phyloP scores from a whole-genome alignment of 306 rosid genomes.

The Astragalus membranaceus region DNA sequence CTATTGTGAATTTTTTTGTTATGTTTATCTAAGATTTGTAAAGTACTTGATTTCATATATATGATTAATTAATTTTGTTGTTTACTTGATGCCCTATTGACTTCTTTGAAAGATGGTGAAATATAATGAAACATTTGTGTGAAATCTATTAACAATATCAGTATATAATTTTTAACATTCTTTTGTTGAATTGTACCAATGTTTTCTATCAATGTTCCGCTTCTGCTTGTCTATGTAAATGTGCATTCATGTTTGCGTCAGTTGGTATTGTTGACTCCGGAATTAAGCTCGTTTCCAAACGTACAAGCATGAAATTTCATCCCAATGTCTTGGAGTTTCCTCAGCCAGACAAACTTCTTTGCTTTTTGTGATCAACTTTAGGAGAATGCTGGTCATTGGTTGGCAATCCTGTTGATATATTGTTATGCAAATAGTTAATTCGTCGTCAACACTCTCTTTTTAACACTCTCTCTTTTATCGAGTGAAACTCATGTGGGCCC shows the following conservation, averaged over 20 bases:
- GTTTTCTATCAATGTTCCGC: not conserved
- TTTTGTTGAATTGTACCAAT: not conserved
- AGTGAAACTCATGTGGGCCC: not conserved
- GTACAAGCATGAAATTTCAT: not conserved
- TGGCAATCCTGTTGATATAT: not conserved
- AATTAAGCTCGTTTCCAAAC: not conserved
- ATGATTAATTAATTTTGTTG: not conserved
- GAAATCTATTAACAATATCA: not conserved
- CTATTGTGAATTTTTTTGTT: not conserved
- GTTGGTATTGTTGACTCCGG: not conserved
- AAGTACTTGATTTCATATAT: not conserved
- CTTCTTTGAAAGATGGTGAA: not conserved
- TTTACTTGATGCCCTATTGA: not conserved
- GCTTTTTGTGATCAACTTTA: not conserved
- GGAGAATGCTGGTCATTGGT: not conserved
- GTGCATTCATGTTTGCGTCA: not conserved
- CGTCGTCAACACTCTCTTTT: not conserved
- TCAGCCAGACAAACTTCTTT: not conserved
- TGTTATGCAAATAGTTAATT: not conserved
- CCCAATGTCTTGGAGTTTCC: not conserved
- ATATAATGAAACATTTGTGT: not conserved
- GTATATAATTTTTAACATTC: not conserved
- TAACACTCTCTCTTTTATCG: not conserved
- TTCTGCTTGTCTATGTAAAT: not conserved
- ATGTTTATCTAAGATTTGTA: not conserved